Conservation (phyloP, 2,329 filamentous ascomycete species). For the Hawksworthiomyces lignivorus region DNA sequence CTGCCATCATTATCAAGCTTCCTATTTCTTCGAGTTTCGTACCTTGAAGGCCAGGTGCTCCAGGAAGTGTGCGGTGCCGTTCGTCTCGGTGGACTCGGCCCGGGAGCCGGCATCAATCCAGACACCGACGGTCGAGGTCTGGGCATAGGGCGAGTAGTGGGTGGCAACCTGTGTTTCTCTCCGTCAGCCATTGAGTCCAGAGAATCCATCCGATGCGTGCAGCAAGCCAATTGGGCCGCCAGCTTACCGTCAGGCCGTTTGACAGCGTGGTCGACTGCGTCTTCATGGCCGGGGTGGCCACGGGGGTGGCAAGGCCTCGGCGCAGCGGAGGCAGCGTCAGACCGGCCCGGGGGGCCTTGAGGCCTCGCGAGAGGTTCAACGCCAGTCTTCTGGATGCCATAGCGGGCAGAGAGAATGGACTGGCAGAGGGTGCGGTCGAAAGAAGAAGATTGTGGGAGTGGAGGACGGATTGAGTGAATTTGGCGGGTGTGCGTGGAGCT, state of each 20-base stretch:
- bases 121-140: slow-evolving; percentile 96
- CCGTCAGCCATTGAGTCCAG: slow-evolving; percentile 18
- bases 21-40: too few species aligned
- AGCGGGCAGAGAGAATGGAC: slow-evolving; percentile 26
- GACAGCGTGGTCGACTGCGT: slow-evolving; percentile 93
- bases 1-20: too few species aligned
- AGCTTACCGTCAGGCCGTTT: slow-evolving; percentile 86
- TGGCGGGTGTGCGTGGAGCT: too few species aligned
- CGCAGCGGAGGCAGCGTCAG: slow-evolving; percentile 71
- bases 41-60: slow-evolving; percentile 99
- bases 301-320: slow-evolving; percentile 85
- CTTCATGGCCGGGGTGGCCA: slow-evolving; percentile 55
- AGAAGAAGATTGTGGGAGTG: slow-evolving; percentile 27
- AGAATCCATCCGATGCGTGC: too few species aligned
- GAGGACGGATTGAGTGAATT: slow-evolving; percentile 29
- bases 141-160: slow-evolving; percentile 95
- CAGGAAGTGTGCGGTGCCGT: slow-evolving; percentile 98
- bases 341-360: slow-evolving; percentile 74
- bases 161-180: slow-evolving; percentile 75
- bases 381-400: slow-evolving; percentile 98
- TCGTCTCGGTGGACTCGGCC: slow-evolving; percentile 96
- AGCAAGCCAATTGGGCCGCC: too few species aligned
- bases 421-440: neutral
- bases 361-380: slow-evolving; percentile 83
- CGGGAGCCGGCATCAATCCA: slow-evolving; percentile 99